Evolutionary conservation across 805 yeast species (phyloP), one percentile per base, ranked within the genome.

Genomic region (Suhomyces kilbournensis): DNA sequence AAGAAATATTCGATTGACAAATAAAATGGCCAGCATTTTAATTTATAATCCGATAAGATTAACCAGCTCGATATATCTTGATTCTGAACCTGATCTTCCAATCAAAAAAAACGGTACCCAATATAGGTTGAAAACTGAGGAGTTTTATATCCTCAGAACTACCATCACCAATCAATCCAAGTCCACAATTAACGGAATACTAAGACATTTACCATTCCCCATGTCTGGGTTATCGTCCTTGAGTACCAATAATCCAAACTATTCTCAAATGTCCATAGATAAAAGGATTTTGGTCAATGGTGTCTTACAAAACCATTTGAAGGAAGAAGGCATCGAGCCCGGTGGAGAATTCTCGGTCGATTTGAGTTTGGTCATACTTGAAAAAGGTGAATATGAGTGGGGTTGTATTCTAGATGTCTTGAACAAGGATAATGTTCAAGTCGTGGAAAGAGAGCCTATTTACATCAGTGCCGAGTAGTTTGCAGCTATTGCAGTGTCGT

Each of bases 381-480:
- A 88, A 50, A 77, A 77, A 44, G 98, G 97, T 1, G 85, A 82
- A 46, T 91, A 85, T 63, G 94, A 89, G 64, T 85, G 96, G 86
- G 90, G 92, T 1, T 53, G 69, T 7, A 54, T 74, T 1, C 60
- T 75, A 44, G 78, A 75, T 44, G 54, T 59, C 0, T 39, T 62
- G 14, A 56, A 57, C 48, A 60, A 57, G 20, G 55, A 60, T 12
- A 54, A 40, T 28, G 45, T 53, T 32, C 61, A 63, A 44, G 54
- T 62, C 1, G 60, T 63, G 15, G 62, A 66, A 20, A 56, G 72
- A 49, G 74, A 71, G 38, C 73, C 78, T 1, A 57, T 70, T n/a
- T 62, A 60, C 53, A 66, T 73, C 44, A 50, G 54, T 26, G 72
- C 68, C 46, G 55, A 46, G 45, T 68, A 62, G 53, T 23, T 39